phyloP scores from a whole-genome alignment of 2,329 filamentous ascomycete genomes.

The Malbranchea zuffiana region DNA sequence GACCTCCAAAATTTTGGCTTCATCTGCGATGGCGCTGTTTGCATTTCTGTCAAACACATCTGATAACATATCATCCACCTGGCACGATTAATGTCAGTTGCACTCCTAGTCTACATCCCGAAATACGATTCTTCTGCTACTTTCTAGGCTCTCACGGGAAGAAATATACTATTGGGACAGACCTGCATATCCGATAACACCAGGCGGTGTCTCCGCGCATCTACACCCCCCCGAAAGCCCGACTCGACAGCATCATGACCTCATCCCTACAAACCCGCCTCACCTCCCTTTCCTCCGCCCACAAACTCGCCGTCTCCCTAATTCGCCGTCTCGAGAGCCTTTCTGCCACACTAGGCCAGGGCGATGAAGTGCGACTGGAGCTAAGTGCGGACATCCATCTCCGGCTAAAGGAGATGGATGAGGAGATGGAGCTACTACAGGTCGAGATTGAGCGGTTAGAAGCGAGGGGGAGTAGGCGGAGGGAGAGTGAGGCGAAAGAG shows the following conservation, averaged over 20 bases:
- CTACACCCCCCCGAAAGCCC: not conserved
- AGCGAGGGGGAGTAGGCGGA: constrained; percentile 28
- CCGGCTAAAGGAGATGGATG: constrained; percentile 63
- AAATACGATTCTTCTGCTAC: too few species aligned
- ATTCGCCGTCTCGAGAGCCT: constrained; percentile 49
- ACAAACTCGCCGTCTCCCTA: constrained; percentile 44
- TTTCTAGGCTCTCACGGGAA: too few species aligned
- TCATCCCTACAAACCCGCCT: constrained; percentile 39
- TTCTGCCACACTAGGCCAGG: constrained; percentile 51
- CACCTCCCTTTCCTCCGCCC: constrained; percentile 42
- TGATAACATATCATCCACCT: not conserved
- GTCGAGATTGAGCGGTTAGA: constrained; percentile 66
- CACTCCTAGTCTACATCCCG: not conserved
- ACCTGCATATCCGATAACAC: not conserved
- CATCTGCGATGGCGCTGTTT: too few species aligned
- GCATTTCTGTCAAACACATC: constrained; percentile 13
- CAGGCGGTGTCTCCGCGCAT: not conserved
- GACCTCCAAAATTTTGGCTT: too few species aligned
- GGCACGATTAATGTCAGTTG: too few species aligned
- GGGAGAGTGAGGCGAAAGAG: constrained; percentile 44
- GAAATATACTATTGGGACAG: not conserved
- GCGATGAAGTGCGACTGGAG: constrained; percentile 58
- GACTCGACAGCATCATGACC: constrained; percentile 24
- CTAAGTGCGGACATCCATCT: constrained; percentile 71
- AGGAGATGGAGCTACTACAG: constrained; percentile 67